Evolutionary conservation across 257 asterid genomes (phyloP).

Genomic region (Gynochthodes officinalis): DNA sequence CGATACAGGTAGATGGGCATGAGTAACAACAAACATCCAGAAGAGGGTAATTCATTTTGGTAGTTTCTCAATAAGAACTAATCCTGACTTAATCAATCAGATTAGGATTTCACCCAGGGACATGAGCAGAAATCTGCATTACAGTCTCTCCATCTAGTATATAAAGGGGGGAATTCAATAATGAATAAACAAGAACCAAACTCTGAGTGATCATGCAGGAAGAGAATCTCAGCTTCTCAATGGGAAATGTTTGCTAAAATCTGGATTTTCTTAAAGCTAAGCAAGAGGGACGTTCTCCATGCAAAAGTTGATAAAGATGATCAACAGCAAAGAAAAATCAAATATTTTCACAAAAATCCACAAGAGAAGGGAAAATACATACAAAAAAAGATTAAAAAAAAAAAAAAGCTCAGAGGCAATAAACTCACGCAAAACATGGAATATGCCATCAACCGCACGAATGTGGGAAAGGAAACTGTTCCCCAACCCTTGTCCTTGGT

Average conservation of each 20-base stretch:
- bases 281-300: background rate
- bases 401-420: conserved; percentile 6
- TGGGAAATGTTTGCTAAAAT: background rate
- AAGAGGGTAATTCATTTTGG: background rate
- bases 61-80: background rate
- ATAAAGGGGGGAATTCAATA: too few species aligned
- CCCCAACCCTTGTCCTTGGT: conserved; percentile 95
- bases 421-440: conserved; percentile 88
- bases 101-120: background rate
- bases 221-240: background rate
- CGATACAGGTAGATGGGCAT: background rate
- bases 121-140: background rate
- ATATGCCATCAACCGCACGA: conserved; percentile 98
- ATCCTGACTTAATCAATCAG: background rate
- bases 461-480: conserved; percentile 95
- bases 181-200: background rate
- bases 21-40: background rate
- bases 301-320: background rate
- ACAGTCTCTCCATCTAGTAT: background rate
- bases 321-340: background rate
- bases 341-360: background rate
- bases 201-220: background rate
- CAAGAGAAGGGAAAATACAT: background rate
- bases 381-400: conserved; percentile 4
- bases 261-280: background rate